Conservation (phyloP, 1,284 basidiomycete species). For the Ustilago esculenta region DNA sequence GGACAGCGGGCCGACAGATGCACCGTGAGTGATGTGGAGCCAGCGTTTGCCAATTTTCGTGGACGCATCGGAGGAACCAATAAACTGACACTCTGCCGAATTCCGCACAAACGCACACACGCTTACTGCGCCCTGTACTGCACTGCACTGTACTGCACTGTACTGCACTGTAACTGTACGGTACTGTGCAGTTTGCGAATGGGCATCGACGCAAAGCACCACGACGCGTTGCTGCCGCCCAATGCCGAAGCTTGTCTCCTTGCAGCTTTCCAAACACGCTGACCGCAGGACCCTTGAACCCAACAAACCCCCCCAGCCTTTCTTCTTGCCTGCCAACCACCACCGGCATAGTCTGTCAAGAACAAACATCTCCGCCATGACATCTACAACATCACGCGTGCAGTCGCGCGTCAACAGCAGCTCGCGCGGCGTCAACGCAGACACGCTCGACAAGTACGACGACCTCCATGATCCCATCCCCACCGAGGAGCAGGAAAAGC, state of each 20-base stretch:
- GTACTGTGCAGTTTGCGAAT: no score
- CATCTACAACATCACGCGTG: slow-evolving; percentile 9
- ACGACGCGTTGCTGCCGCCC: slow-evolving; percentile 33
- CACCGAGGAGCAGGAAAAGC: slow-evolving; percentile 56
- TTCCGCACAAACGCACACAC: no score
- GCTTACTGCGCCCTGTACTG: no score
- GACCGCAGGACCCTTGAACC: no score
- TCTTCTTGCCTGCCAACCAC: neutral
- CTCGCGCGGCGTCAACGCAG: slow-evolving; percentile 22
- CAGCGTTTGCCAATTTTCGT: no score
- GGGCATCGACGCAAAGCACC: slow-evolving; percentile 1
- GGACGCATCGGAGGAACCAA: slow-evolving; percentile 14
- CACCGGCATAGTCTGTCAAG: neutral
- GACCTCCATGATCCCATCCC: slow-evolving; percentile 45
- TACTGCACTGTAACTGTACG: no score
- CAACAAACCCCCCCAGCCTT: slow-evolving; percentile 4
- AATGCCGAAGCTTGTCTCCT: no score
- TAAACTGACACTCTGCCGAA: no score
- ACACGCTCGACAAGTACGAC: slow-evolving; percentile 51
- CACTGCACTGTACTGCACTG: no score
- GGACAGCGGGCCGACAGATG: neutral
- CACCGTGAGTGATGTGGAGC: no score
- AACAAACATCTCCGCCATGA: neutral
- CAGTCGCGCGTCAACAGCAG: slow-evolving; percentile 16
- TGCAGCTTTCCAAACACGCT: no score